Conservation (phyloP, 441 rosid species). For the Gossypium davidsonii region DNA sequence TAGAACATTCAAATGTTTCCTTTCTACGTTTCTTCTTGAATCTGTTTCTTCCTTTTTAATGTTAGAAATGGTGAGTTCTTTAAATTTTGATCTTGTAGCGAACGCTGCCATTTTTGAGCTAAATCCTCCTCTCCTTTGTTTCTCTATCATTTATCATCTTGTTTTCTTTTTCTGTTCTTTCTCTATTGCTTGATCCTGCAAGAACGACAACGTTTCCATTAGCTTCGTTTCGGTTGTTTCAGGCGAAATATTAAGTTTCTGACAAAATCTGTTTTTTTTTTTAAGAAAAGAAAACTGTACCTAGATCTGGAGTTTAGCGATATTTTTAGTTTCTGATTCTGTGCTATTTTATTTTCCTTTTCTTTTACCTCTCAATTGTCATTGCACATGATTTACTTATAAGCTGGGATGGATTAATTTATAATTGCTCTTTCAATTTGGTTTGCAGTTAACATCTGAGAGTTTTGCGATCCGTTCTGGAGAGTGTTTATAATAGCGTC, state of each 20-base stretch:
- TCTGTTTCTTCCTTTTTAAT: background rate
- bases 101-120: background rate
- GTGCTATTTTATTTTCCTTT: background rate
- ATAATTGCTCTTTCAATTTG: background rate
- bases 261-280: background rate
- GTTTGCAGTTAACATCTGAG: constrained; percentile 25
- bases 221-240: background rate
- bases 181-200: background rate
- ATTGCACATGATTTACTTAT: background rate
- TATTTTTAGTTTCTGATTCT: background rate
- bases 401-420: background rate
- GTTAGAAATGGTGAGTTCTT: constrained; percentile 10
- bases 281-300: background rate
- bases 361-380: too few species aligned
- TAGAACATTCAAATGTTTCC: background rate
- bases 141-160: background rate
- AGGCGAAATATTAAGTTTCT: background rate
- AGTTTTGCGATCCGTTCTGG: constrained; percentile 18
- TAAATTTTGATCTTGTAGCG: background rate
- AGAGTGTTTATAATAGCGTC: constrained; percentile 21
- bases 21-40: background rate
- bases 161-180: background rate
- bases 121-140: background rate
- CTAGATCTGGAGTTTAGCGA: background rate
- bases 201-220: background rate